Evolutionary conservation across 345 rosid genomes (phyloP).

Genomic region (Syzygium jambos): DNA sequence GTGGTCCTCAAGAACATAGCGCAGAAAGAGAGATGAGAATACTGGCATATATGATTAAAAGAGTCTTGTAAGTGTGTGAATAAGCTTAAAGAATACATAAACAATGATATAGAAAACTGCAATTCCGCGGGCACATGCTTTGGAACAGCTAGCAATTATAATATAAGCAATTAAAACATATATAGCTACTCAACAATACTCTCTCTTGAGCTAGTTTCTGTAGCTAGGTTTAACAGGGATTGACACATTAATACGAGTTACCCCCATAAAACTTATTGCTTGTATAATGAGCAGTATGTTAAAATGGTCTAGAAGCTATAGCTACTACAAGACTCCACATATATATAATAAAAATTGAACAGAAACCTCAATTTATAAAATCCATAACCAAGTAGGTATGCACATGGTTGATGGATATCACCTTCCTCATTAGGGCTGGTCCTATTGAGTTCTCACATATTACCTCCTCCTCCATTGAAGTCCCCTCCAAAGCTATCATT

Average conservation of each 20-base stretch:
- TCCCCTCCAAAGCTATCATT: slow-evolving; percentile 30
- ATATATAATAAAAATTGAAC: background rate
- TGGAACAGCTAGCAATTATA: background rate
- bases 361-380: background rate
- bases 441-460: slow-evolving; percentile 26
- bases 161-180: background rate
- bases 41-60: background rate
- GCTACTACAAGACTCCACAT: background rate
- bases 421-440: background rate
- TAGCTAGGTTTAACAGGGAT: background rate
- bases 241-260: background rate
- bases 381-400: background rate
- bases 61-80: background rate
- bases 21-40: background rate
- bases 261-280: background rate
- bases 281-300: background rate
- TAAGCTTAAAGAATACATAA: background rate
- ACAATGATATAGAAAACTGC: slow-evolving; percentile 11
- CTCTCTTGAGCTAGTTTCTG: background rate
- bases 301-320: background rate
- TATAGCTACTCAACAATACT: background rate
- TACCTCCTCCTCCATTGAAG: slow-evolving; percentile 41
- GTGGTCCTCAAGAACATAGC: slow-evolving; percentile 38
- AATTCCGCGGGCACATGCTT: slow-evolving; percentile 32
- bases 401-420: background rate